Evolutionary conservation across 306 rosid species (phyloP).

Genomic region (Begonia fuchsioides): DNA sequence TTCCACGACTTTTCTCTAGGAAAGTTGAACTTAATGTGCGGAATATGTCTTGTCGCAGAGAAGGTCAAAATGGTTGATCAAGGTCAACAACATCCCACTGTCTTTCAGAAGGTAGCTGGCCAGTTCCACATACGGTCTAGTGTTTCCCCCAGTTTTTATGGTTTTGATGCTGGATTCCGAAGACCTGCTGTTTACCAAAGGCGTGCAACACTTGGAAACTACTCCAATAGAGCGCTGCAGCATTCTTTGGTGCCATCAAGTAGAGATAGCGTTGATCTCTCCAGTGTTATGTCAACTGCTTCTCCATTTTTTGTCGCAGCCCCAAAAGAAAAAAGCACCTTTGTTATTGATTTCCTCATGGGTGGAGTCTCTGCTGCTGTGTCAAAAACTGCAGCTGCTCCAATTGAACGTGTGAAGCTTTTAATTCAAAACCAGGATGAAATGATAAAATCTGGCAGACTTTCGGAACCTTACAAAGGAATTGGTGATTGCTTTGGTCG

Average conservation of each 20-base stretch:
- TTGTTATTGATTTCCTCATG: constrained; percentile 67
- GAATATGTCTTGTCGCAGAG: constrained; percentile 13
- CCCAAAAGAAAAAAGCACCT: constrained; percentile 64
- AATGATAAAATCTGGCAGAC: constrained; percentile 68
- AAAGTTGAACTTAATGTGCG: too few relatives aligned
- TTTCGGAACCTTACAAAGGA: constrained; percentile 86
- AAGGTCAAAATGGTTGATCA: constrained; percentile 59
- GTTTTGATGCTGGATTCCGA: constrained; percentile 27
- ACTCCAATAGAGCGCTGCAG: constrained; percentile 52
- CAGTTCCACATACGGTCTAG: constrained; percentile 46
- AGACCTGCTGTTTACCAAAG: constrained; percentile 44
- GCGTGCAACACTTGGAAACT: constrained; percentile 31
- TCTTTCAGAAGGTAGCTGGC: constrained; percentile 63
- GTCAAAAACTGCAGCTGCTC: constrained; percentile 90
- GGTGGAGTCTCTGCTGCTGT: constrained; percentile 97
- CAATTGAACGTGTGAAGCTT: constrained; percentile 83
- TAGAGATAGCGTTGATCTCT: constrained; percentile 39
- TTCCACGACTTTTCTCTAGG: too few relatives aligned
- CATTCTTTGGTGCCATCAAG: constrained; percentile 34
- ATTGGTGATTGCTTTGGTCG: constrained; percentile 73
- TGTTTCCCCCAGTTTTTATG: constrained; percentile 20
- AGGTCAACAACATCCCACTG: constrained; percentile 59
- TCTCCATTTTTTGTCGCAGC: constrained; percentile 69
- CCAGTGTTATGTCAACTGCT: constrained; percentile 40
- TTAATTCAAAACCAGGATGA: constrained; percentile 89